Conservation (phyloP, 2,329 filamentous ascomycete genomes). For the Microdochium bolleyi region DNA sequence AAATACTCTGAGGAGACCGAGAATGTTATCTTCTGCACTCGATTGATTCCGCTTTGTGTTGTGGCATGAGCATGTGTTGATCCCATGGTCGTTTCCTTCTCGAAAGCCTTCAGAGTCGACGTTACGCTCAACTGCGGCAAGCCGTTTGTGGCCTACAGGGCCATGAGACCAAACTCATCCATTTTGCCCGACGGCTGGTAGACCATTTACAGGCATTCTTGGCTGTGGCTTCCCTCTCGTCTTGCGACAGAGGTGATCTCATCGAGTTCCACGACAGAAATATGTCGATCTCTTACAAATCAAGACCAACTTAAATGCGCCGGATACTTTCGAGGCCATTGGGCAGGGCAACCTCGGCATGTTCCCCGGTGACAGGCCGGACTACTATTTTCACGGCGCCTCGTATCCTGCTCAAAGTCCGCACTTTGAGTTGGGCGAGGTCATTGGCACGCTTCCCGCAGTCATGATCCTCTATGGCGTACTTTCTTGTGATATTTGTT, state of each 20-base stretch:
- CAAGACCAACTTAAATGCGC: too few relatives aligned
- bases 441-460: constrained; percentile 27
- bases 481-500: too few relatives aligned
- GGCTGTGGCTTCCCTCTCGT: constrained; percentile 31
- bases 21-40: not conserved
- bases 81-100: not conserved
- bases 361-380: constrained; percentile 43
- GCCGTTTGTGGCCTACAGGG: constrained; percentile 42
- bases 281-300: too few relatives aligned
- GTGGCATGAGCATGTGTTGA: not conserved
- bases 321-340: constrained; percentile 43
- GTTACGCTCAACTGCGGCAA: constrained; percentile 42
- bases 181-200: constrained; percentile 44
- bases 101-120: constrained; percentile 40
- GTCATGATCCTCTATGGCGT: constrained; percentile 39
- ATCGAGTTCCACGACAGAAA: constrained; percentile 38
- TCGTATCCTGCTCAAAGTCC: constrained; percentile 31
- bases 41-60: too few relatives aligned
- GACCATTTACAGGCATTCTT: constrained; percentile 46
- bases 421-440: constrained; percentile 22
- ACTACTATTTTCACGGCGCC: constrained; percentile 44
- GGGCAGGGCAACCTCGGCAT: constrained; percentile 41
- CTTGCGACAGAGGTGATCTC: constrained; percentile 35
- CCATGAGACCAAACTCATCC: constrained; percentile 47
- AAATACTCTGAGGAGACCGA: constrained; percentile 46